Evolutionary conservation across 2,329 filamentous ascomycete genomes (phyloP).

Genomic region (Dothideomycetes sp.): DNA sequence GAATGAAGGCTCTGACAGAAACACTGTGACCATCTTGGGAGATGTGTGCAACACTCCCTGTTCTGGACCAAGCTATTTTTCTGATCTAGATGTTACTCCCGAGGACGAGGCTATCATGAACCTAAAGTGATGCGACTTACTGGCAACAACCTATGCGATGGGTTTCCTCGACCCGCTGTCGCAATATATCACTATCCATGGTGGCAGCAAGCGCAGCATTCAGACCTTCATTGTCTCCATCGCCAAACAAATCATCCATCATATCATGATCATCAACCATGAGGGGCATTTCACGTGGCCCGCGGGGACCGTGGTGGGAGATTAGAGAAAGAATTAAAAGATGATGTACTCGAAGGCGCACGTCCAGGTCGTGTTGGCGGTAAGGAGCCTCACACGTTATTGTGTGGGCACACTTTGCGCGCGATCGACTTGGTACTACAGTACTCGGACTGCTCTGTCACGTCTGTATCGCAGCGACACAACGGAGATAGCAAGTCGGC

Average conservation of each 20-base stretch:
- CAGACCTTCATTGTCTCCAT: conserved; percentile 39
- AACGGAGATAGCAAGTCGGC: no score
- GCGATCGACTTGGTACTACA: no score
- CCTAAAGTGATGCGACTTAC: conserved; percentile 42
- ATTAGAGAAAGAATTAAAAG: conserved; percentile 1
- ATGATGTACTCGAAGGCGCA: no score
- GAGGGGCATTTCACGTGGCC: conserved; percentile 6
- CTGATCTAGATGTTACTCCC: conserved; percentile 34
- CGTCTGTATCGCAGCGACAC: no score
- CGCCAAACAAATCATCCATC: conserved; percentile 63
- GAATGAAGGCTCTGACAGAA: conserved; percentile 61
- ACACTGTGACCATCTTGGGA: conserved; percentile 59
- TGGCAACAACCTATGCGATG: conserved; percentile 67
- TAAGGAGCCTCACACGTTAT: no score
- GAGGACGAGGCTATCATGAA: no score
- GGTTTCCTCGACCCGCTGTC: conserved; percentile 65
- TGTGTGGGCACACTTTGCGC: no score
- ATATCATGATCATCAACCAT: conserved; percentile 6
- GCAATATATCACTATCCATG: conserved; percentile 54
- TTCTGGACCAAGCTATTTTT: conserved; percentile 76
- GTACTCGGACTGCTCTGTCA: no score
- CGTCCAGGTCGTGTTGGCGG: no score
- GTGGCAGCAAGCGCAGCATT: conserved; percentile 48
- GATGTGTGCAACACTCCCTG: conserved; percentile 76
- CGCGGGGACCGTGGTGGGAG: background rate